Evolutionary conservation across 2,329 filamentous ascomycete genomes (phyloP).

Genomic region (Blastomyces gilchristii): DNA sequence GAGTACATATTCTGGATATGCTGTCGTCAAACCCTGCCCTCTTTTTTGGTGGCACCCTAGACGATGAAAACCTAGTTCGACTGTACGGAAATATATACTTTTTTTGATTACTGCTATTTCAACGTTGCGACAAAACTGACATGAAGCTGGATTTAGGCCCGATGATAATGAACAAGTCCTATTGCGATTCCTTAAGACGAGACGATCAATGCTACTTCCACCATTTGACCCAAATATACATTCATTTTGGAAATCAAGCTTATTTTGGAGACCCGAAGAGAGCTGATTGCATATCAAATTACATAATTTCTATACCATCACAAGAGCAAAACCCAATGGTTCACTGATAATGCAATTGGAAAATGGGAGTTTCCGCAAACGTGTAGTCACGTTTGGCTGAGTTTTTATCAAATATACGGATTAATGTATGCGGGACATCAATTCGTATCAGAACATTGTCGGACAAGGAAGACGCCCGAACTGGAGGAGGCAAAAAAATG

Average conservation of each 20-base stretch:
- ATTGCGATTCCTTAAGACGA: slow-evolving; percentile 16
- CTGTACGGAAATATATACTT: slow-evolving; percentile 1
- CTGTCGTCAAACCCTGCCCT: slow-evolving; percentile 42
- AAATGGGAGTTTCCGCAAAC: not conserved
- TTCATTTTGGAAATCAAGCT: slow-evolving; percentile 31
- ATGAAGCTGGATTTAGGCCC: not conserved
- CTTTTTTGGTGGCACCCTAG: slow-evolving; percentile 46
- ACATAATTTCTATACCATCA: not conserved
- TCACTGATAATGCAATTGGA: not conserved
- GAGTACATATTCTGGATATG: slow-evolving; percentile 41
- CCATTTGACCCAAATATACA: slow-evolving; percentile 25
- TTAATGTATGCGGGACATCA: not conserved
- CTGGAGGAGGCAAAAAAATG: not conserved
- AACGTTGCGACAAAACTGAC: not conserved
- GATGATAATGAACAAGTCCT: slow-evolving; percentile 20
- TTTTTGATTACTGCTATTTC: not conserved
- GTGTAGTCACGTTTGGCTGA: not conserved
- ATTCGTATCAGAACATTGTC: not conserved
- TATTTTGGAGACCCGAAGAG: slow-evolving; percentile 22
- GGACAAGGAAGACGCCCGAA: not conserved
- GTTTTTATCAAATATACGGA: not conserved
- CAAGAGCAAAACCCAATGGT: not conserved
- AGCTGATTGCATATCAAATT: slow-evolving; percentile 3
- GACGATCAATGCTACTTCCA: slow-evolving; percentile 21
- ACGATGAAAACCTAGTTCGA: slow-evolving; percentile 12